Evolutionary conservation across 768 basidiomycete species (phyloP).

Genomic region (Agaricus subrufescens): DNA sequence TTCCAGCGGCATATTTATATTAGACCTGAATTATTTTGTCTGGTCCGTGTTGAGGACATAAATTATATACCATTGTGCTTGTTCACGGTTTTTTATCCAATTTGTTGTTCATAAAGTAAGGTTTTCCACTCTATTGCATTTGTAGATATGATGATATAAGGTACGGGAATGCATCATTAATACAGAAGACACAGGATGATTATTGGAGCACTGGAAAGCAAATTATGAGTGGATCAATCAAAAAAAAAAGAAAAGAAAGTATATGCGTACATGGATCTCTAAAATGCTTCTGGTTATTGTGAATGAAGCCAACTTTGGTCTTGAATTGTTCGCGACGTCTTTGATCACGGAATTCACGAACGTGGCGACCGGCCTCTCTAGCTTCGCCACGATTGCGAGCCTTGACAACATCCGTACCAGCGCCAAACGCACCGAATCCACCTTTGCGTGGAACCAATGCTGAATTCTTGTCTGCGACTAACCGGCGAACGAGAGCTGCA

Average conservation of each 20-base stretch:
- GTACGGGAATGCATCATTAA: conserved; percentile 9
- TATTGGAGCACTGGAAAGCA: conserved; percentile 26
- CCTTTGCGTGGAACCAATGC: conserved; percentile 82
- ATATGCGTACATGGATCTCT: conserved; percentile 62
- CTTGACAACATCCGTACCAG: conserved; percentile 77
- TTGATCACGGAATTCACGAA: conserved; percentile 80
- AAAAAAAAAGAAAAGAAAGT: background rate
- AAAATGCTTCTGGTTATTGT: conserved; percentile 87
- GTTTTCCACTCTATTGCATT: background rate
- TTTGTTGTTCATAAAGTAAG: background rate
- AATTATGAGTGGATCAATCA: conserved; percentile 1
- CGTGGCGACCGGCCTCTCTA: conserved; percentile 82
- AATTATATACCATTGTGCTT: conserved; percentile 3
- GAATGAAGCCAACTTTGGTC: conserved; percentile 72
- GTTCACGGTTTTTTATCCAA: conserved; percentile 3
- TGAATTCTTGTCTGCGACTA: conserved; percentile 78
- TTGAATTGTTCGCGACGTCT: conserved; percentile 77
- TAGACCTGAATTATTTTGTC: conserved; percentile 38
- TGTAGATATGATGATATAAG: conserved; percentile 12
- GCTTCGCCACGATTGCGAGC: conserved; percentile 96
- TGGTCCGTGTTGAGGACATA: conserved; percentile 23
- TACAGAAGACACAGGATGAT: background rate
- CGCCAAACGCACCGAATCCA: conserved; percentile 83
- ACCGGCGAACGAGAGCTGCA: conserved; percentile 68
- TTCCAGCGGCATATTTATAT: conserved; percentile 89